phyloP scores from a whole-genome alignment of 2,329 filamentous ascomycete genomes.

The Didymella sp. region DNA sequence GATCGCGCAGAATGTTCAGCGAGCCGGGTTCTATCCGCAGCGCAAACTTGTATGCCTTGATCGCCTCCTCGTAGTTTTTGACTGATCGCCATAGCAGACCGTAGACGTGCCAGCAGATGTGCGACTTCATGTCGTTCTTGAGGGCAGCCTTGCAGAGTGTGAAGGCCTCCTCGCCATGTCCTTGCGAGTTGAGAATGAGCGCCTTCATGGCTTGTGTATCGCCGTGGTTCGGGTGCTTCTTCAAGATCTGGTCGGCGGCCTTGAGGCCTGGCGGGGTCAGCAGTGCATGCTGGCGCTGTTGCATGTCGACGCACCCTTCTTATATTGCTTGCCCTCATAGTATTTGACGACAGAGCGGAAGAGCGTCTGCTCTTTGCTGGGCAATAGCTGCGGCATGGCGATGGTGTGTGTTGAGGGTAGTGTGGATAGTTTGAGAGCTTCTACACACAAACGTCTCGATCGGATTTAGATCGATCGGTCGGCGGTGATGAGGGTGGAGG shows the following conservation, averaged over 20 bases:
- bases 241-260: conserved; percentile 93
- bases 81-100: conserved; percentile 89
- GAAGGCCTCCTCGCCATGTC: conserved; percentile 93
- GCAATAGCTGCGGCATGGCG: conserved; percentile 74
- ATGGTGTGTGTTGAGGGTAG: conserved; percentile 19
- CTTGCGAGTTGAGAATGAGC: conserved; percentile 90
- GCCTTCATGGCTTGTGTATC: conserved; percentile 99
- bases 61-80: conserved; percentile 98
- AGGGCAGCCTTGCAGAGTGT: conserved; percentile 89
- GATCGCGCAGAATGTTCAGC: conserved; percentile 88
- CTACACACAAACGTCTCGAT: conserved; percentile 22
- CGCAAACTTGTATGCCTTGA: conserved; percentile 98
- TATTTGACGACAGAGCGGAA: conserved; percentile 94
- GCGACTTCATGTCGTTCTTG: conserved; percentile 97
- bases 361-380: conserved; percentile 89
- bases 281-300: conserved; percentile 13
- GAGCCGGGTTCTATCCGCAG: conserved; percentile 93
- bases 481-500: neutral
- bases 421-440: conserved; percentile 18
- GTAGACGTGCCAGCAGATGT: conserved; percentile 99
- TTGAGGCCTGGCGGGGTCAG: conserved; percentile 73
- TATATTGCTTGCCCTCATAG: conserved; percentile 99
- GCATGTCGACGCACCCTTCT: conserved; percentile 65
- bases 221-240: conserved; percentile 93
- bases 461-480: conserved; percentile 17